phyloP scores from a whole-genome alignment of 2,329 filamentous ascomycete genomes.

The Colletotrichum sp. region DNA sequence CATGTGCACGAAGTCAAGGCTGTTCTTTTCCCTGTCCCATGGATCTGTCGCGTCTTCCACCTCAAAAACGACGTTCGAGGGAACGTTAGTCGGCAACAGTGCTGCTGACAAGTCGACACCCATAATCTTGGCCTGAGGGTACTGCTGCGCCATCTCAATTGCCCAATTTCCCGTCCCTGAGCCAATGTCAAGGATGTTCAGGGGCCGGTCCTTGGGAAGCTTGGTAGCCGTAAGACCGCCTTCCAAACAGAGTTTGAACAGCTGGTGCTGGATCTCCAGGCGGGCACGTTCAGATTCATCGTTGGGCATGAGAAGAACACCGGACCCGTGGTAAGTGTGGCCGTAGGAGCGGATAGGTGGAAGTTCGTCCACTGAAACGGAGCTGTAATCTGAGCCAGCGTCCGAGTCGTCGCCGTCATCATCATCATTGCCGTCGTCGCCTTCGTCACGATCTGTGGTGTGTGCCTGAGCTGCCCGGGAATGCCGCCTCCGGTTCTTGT shows the following conservation, averaged over 20 bases:
- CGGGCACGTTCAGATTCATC: slow-evolving; percentile 37
- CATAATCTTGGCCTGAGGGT: slow-evolving; percentile 43
- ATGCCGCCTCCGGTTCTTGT: background rate
- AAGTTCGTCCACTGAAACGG: slow-evolving; percentile 34
- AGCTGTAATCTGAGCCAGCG: slow-evolving; percentile 33
- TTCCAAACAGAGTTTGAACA: slow-evolving; percentile 38
- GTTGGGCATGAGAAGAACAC: slow-evolving; percentile 36
- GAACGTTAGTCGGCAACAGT: slow-evolving; percentile 49
- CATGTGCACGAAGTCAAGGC: slow-evolving; percentile 47
- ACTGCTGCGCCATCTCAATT: slow-evolving; percentile 44
- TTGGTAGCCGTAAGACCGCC: slow-evolving; percentile 34
- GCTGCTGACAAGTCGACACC: slow-evolving; percentile 47
- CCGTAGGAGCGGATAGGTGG: slow-evolving; percentile 38
- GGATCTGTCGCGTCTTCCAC: slow-evolving; percentile 62
- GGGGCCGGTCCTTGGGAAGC: slow-evolving; percentile 26
- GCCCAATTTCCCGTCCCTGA: slow-evolving; percentile 49
- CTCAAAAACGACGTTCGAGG: slow-evolving; percentile 64
- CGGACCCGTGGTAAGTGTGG: slow-evolving; percentile 41
- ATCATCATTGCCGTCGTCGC: slow-evolving; percentile 18
- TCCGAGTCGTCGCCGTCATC: slow-evolving; percentile 30
- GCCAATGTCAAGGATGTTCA: slow-evolving; percentile 46
- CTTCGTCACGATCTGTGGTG: slow-evolving; percentile 5
- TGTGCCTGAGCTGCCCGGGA: background rate
- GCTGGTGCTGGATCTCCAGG: slow-evolving; percentile 35
- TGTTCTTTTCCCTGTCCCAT: slow-evolving; percentile 35